phyloP scores from a whole-genome alignment of 2,329 filamentous ascomycete genomes.

The Alternaria brassicae region DNA sequence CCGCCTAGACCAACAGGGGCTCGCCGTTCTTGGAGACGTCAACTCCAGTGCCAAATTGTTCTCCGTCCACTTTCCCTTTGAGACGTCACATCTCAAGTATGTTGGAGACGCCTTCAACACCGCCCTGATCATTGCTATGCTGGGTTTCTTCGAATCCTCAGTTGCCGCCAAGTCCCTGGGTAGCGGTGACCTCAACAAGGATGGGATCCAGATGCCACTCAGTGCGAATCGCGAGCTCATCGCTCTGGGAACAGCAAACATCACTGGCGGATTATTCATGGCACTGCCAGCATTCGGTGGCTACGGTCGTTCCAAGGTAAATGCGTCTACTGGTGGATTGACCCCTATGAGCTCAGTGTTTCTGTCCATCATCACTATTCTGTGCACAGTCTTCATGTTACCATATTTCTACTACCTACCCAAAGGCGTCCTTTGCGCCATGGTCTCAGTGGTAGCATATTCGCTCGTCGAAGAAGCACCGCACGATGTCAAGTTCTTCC shows the following conservation, averaged over 20 bases:
- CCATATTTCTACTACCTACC: conserved; percentile 95
- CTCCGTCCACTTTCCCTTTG: conserved; percentile 85
- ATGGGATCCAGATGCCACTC: conserved; percentile 78
- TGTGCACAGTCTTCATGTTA: conserved; percentile 81
- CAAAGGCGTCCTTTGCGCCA: conserved; percentile 92
- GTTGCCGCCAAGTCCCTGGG: conserved; percentile 89
- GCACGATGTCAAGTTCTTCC: conserved; percentile 89
- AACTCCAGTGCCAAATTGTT: conserved; percentile 77
- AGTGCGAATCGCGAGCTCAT: conserved; percentile 94
- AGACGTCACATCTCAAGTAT: conserved; percentile 76
- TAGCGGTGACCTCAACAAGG: conserved; percentile 59
- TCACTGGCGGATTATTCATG: conserved; percentile 92
- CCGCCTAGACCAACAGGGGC: conserved; percentile 78
- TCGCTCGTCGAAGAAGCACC: conserved; percentile 95
- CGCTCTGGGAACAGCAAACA: conserved; percentile 86
- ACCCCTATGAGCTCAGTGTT: conserved; percentile 94
- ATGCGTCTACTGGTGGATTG: conserved; percentile 86
- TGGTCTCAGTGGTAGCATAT: conserved; percentile 95
- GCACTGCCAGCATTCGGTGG: conserved; percentile 92
- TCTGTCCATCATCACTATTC: conserved; percentile 79
- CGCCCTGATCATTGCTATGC: conserved; percentile 87
- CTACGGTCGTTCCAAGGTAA: conserved; percentile 95
- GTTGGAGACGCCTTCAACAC: conserved; percentile 88
- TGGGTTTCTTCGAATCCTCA: conserved; percentile 98
- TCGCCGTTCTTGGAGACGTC: conserved; percentile 83